A percentile compares a stretch with the other conserved stretches of the same genome.
phyloP scores from a whole-genome alignment of 176 grass and related monocot species.

The Aegilops longissima region DNA sequence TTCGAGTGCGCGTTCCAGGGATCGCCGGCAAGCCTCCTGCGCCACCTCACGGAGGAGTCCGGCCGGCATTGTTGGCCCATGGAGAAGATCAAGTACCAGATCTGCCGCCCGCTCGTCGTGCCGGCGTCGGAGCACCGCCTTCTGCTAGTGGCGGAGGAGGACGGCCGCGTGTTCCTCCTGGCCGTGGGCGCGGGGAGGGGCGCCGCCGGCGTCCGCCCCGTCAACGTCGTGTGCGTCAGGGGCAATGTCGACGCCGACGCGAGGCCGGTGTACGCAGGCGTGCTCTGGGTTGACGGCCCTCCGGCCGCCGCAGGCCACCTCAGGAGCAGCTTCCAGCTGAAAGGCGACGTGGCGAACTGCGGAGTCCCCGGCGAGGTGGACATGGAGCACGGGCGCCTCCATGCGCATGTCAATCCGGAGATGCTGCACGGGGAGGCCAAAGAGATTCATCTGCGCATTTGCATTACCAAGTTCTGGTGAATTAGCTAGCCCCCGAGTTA shows the following conservation, averaged over 20 bases:
- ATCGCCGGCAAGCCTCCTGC: background rate
- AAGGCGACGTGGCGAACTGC: background rate
- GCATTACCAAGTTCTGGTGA: slow-evolving; percentile 13
- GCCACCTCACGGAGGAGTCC: background rate
- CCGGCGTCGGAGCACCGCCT: background rate
- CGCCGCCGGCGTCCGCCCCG: background rate
- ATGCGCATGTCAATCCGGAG: slow-evolving; percentile 22
- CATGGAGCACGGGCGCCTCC: slow-evolving; percentile 14
- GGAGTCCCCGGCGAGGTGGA: background rate
- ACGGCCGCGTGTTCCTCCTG: slow-evolving; percentile 9
- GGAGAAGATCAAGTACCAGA: background rate
- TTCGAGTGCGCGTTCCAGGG: slow-evolving; percentile 3
- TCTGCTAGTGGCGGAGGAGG: slow-evolving; percentile 1
- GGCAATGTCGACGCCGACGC: background rate
- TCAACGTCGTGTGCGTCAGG: slow-evolving; percentile 8
- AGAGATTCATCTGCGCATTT: slow-evolving; percentile 9
- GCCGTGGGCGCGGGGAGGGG: slow-evolving; percentile 7
- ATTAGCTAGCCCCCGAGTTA: background rate
- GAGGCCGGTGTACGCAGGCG: background rate
- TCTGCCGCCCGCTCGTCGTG: background rate
- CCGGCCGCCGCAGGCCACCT: background rate
- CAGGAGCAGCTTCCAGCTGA: background rate
- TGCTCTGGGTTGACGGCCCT: slow-evolving; percentile 9
- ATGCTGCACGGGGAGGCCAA: slow-evolving; percentile 11
- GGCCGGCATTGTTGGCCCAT: background rate